These are phyloP conservation scores for Parachaetomium inaequale DNA, from an alignment of 495 filamentous ascomycete species.

Conservation along the genomic window DNA sequence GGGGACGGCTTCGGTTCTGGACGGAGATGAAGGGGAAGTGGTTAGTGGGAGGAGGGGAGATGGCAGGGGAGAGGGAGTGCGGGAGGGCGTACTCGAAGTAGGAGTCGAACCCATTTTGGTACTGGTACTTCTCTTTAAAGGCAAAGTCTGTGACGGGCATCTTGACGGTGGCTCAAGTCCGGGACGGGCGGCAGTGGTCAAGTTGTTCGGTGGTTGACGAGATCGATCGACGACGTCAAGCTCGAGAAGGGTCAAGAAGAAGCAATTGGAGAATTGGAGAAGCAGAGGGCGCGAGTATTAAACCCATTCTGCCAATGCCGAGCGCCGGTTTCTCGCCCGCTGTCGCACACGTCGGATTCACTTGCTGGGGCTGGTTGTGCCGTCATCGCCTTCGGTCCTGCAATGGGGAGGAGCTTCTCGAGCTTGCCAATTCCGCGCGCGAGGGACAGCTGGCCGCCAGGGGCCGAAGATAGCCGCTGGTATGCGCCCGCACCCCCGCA, in stretches of 20 bases:
- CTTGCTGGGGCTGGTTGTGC: background rate
- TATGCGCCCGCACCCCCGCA: slow-evolving; percentile 9
- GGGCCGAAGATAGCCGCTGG: slow-evolving; percentile 17
- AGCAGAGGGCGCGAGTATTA: background rate
- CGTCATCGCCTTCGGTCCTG: slow-evolving; percentile 7
- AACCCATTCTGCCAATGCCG: slow-evolving; percentile 7
- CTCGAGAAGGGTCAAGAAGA: background rate
- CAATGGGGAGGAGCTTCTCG: background rate
- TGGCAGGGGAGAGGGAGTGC: background rate
- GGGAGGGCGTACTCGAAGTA: slow-evolving; percentile 53
- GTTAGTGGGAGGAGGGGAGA: background rate
- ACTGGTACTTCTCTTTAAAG: slow-evolving; percentile 58
- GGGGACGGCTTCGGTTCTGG: slow-evolving; percentile 46
- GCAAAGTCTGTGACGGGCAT: slow-evolving; percentile 59
- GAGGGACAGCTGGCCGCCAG: background rate
- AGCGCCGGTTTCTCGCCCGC: background rate
- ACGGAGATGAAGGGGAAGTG: background rate
- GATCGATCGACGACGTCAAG: background rate
- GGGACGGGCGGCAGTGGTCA: background rate
- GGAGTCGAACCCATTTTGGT: slow-evolving; percentile 64
- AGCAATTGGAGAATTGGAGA: background rate
- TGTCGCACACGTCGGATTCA: background rate
- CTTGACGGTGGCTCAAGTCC: slow-evolving; percentile 19
- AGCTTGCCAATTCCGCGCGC: slow-evolving; percentile 20
- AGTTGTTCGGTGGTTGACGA: background rate